These are phyloP conservation scores for Baorangia bicolor DNA, from an alignment of 768 basidiomycete genomes.

Conservation along the genomic window DNA sequence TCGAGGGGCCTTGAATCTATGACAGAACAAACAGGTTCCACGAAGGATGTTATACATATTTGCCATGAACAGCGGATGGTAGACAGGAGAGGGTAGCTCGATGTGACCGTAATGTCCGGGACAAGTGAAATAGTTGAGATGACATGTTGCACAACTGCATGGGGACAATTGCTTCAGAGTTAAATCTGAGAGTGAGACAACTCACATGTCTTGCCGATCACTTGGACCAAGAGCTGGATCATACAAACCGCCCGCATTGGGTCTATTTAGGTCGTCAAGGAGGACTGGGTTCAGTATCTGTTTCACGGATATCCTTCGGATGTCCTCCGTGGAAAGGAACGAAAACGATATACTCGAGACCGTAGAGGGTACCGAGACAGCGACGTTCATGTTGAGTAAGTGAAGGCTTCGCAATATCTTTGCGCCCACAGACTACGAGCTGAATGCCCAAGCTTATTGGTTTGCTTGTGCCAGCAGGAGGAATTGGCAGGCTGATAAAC, in stretches of 20 bases:
- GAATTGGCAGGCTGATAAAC: conserved; percentile 1
- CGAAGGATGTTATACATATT: conserved; percentile 87
- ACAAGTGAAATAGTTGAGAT: conserved; percentile 88
- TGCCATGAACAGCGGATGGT: conserved; percentile 93
- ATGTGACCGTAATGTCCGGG: conserved; percentile 99
- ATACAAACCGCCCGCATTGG: conserved; percentile 90
- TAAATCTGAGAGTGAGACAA: conserved; percentile 18
- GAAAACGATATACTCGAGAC: conserved; percentile 89
- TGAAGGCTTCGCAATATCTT: not conserved
- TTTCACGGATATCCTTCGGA: conserved; percentile 94
- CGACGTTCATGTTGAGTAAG: conserved; percentile 72
- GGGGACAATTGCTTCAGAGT: conserved; percentile 5
- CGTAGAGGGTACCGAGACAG: conserved; percentile 82
- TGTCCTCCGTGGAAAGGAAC: conserved; percentile 83
- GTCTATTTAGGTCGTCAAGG: conserved; percentile 90
- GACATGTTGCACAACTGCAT: conserved; percentile 88
- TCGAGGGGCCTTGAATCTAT: conserved; percentile 80
- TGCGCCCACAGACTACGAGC: not conserved
- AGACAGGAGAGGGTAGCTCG: conserved; percentile 91
- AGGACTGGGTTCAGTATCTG: conserved; percentile 92
- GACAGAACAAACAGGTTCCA: conserved; percentile 91
- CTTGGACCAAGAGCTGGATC: conserved; percentile 94
- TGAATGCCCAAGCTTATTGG: not conserved
- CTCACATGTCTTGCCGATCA: conserved; percentile 87
- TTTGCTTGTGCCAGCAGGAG: not conserved